Base-by-base conservation (phyloP, 1,139 yeast species). In the Saccharomyces hybrid region DNA sequence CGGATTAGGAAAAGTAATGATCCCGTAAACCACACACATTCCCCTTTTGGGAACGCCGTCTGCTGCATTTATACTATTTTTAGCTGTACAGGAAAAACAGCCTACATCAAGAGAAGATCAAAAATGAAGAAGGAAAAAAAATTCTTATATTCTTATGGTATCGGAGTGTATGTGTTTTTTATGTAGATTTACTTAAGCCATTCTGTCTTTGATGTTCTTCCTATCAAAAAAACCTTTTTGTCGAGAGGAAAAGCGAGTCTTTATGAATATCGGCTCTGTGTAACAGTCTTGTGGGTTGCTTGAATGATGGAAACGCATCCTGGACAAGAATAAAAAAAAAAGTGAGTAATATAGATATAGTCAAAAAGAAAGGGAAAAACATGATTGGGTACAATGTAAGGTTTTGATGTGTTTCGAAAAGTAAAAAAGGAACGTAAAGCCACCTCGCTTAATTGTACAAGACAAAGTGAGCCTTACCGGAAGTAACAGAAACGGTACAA, bases 401-500 rank as follows among this genome's bases (percentile, higher is more conserved):
- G 38, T 29, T 29, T 2, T 11, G 12, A 47, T 19, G 34, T 42
- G 27, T 19, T 16, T 41, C 26, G 19, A 11, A 34, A 51, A 12
- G 19, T 19, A 28, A 24, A 21, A 28, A 28, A 16, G 52, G 29
- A 50, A 38, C 19, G 19, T 12, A 38, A 50, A 44, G 38, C n/a
- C 34, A 41, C 14, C 9, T n/a, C 34, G 19, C 12, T 31, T 28
- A 58, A 51, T 58, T 57, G 76, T 84, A 86, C 62, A 82, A 77
- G 61, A 85, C 87, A 71, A 83, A 85, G 68, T 83, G 76, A 61
- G 90, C 91, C 54, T 72, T 72, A 72, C 93, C 93, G 48, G 74
- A 69, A 51, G 81, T 77, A 56, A 86, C 88, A 58, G 86, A 81
- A 60, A 83, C 86, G 52, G 93, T 86, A 78, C 93, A 86, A 61